phyloP scores from a whole-genome alignment of 257 asterid genomes.

The Scutellaria minor region DNA sequence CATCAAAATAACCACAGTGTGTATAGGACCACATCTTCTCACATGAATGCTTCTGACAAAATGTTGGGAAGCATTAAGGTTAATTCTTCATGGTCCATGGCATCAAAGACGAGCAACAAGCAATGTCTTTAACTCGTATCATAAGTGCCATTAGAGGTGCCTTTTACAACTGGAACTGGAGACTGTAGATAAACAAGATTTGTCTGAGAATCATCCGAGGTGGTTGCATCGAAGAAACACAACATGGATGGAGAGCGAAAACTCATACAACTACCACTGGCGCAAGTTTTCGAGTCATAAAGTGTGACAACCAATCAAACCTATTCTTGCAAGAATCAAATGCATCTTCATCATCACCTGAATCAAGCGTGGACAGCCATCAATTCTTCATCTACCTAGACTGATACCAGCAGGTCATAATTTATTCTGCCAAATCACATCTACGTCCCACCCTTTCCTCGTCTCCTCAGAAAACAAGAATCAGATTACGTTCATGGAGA shows the following conservation, averaged over 20 bases:
- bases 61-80: neutral
- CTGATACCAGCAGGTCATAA: neutral
- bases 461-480: neutral
- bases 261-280: constrained; percentile 26
- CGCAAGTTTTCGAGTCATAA: constrained; percentile 25
- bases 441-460: constrained; percentile 19
- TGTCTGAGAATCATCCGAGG: too few species aligned
- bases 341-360: constrained; percentile 1
- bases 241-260: neutral
- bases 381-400: constrained; percentile 32
- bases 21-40: constrained; percentile 30
- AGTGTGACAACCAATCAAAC: constrained; percentile 24
- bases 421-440: constrained; percentile 27
- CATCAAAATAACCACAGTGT: too few species aligned
- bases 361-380: constrained; percentile 7
- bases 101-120: too few species aligned
- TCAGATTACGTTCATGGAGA: constrained; percentile 25
- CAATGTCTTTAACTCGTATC: too few species aligned
- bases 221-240: neutral
- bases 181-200: too few species aligned
- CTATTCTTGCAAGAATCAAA: neutral
- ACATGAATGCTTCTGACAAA: constrained; percentile 24
- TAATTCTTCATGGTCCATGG: too few species aligned
- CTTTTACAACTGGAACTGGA: neutral
- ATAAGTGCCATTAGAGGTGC: too few species aligned